Base-by-base conservation (phyloP, 2,329 filamentous ascomycete genomes). In the Neonectria punicea region DNA sequence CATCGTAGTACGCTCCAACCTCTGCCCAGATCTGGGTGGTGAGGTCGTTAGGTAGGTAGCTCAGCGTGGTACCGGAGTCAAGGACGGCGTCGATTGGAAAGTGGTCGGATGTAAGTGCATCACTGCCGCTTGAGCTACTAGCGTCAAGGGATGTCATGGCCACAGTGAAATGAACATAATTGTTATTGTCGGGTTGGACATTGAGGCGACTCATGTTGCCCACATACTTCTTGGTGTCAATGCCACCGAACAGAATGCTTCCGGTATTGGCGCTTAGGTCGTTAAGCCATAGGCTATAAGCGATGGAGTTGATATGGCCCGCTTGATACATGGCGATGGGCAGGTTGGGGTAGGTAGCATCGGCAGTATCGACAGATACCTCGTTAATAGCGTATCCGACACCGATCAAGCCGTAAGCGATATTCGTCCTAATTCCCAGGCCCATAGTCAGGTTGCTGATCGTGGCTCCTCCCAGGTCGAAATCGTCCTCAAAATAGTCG, bases 211-310 rank as follows among this genome's bases (percentile, higher is more conserved):
- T 83, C 34, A 94, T 82, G 2, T 86, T 77, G 53, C 92, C 92
- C 0, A 83, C 76, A 78, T 89, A 96, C 75, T 94, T 94, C 64
- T 85, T 86, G 0, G 88, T 92, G 75, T 95, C 92, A 63, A 94
- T 88, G n/a, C 92, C 93, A 43, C 93, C 93, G 70, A 95, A 96
- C 1, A 95, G 82, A 65, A 95, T 90, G 70, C 82, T 90, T 39
- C 93, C 93, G 1, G 85, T 89, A 65, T 84, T 89, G 0, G 91
- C 79, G 63, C 82, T 83, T 10, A 87, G 76, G 58, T 88, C 86
- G 69, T 88, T 88, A 59, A 88, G 80, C 90, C 90, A 93, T 22
- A 94, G 78, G 63, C 90, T 93, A 79, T 92, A 93, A 2, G 91
- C 90, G 44, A 88, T 86, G 11, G 86, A 86, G 66, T 87, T 87